These are phyloP conservation scores for Carex littledalei DNA, from an alignment of 176 grass and related monocot genomes.

Conservation along the genomic window DNA sequence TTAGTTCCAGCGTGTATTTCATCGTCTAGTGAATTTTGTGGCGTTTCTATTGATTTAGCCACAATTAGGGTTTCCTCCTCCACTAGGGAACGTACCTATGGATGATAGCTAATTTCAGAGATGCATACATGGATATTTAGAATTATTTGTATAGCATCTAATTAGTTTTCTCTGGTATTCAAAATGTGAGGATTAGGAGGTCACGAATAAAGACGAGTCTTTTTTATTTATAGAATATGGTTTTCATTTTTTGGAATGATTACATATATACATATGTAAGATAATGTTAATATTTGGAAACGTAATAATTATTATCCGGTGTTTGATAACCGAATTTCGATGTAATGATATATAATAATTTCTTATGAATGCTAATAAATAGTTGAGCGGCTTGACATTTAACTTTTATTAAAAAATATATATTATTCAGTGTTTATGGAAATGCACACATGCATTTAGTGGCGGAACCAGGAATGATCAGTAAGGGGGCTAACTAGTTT, in stretches of 20 bases:
- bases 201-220: background rate
- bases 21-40: background rate
- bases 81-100: background rate
- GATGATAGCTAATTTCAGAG: background rate
- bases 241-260: background rate
- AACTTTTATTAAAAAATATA: too few relatives aligned
- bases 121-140: background rate
- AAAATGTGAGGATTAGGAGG: background rate
- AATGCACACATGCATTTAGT: too few relatives aligned
- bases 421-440: too few relatives aligned
- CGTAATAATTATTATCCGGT: too few relatives aligned
- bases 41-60: background rate
- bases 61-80: background rate
- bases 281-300: too few relatives aligned
- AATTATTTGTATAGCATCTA: background rate
- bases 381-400: too few relatives aligned
- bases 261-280: too few relatives aligned
- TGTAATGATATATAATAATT: too few relatives aligned
- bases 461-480: too few relatives aligned
- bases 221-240: background rate
- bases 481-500: too few relatives aligned
- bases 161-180: background rate
- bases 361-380: too few relatives aligned
- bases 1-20: background rate
- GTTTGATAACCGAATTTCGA: too few relatives aligned